A percentile compares a stretch with the other conserved stretches of the same genome.
Evolutionary conservation across 306 rosid species (phyloP).

Genomic region (Fagus crenata): DNA sequence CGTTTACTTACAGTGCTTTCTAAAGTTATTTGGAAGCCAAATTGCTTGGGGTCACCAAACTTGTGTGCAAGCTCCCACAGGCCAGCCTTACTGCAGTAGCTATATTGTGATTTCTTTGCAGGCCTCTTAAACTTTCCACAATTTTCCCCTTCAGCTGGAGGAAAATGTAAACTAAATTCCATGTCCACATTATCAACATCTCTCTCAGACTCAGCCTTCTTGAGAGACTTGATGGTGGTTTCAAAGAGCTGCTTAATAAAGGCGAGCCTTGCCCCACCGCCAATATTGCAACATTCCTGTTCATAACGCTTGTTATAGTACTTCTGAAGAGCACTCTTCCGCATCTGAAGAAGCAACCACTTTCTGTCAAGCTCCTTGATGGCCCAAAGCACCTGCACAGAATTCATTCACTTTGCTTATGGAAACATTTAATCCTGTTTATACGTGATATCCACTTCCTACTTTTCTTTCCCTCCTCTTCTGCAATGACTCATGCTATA

Average conservation of each 20-base stretch:
- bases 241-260: constrained; percentile 33
- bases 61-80: constrained; percentile 39
- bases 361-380: constrained; percentile 45
- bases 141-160: constrained; percentile 26
- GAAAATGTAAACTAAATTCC: constrained; percentile 46
- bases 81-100: constrained; percentile 40
- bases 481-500: not conserved
- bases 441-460: constrained; percentile 17
- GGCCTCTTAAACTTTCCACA: constrained; percentile 43
- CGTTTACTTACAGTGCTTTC: not conserved
- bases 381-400: constrained; percentile 46
- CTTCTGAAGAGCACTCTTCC: constrained; percentile 36
- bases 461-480: constrained; percentile 18
- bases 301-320: constrained; percentile 39
- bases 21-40: constrained; percentile 30
- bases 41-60: constrained; percentile 41
- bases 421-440: constrained; percentile 15
- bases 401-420: constrained; percentile 3
- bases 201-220: constrained; percentile 46
- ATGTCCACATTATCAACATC: constrained; percentile 47
- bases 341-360: constrained; percentile 49
- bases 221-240: constrained; percentile 34
- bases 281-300: constrained; percentile 29
- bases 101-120: constrained; percentile 37
- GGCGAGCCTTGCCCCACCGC: constrained; percentile 30